A percentile compares a stretch with the other conserved stretches of the same genome.
Evolutionary conservation across 2,329 filamentous ascomycete genomes (phyloP).

Genomic region (Helminthosporium solani): DNA sequence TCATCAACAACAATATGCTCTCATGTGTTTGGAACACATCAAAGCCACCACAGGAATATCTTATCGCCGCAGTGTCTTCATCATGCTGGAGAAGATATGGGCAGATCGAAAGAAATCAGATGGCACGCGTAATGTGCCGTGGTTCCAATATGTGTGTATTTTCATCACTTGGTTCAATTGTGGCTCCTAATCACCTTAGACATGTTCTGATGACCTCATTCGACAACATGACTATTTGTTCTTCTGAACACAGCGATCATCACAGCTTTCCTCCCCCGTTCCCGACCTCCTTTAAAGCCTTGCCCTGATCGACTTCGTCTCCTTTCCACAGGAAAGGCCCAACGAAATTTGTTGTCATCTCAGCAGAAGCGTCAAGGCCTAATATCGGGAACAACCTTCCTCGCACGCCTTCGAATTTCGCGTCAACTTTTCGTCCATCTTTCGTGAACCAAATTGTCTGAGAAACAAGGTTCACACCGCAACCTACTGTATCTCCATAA

Average conservation of each 20-base stretch:
- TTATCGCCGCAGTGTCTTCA: conserved; percentile 8
- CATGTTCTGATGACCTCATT: conserved; percentile 12
- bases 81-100: conserved; percentile 13
- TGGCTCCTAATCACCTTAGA: conserved; percentile 4
- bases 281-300: not conserved
- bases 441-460: conserved; percentile 2
- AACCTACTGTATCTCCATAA: conserved; percentile 3
- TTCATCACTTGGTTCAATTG: not conserved
- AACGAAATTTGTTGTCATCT: conserved; percentile 4
- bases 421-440: not conserved
- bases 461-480: conserved; percentile 2
- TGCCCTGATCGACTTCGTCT: not conserved
- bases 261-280: not conserved
- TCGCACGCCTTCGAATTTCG: not conserved
- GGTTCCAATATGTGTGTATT: conserved; percentile 14
- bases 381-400: conserved; percentile 3
- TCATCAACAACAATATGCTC: conserved; percentile 16
- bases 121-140: conserved; percentile 11
- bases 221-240: conserved; percentile 17
- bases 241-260: conserved; percentile 3
- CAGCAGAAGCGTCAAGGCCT: not conserved
- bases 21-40: conserved; percentile 13
- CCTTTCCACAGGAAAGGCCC: conserved; percentile 4
- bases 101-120: conserved; percentile 8
- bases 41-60: conserved; percentile 9